Conservation (phyloP, 176 grass and related monocot species). For the Lolium rigidum region DNA sequence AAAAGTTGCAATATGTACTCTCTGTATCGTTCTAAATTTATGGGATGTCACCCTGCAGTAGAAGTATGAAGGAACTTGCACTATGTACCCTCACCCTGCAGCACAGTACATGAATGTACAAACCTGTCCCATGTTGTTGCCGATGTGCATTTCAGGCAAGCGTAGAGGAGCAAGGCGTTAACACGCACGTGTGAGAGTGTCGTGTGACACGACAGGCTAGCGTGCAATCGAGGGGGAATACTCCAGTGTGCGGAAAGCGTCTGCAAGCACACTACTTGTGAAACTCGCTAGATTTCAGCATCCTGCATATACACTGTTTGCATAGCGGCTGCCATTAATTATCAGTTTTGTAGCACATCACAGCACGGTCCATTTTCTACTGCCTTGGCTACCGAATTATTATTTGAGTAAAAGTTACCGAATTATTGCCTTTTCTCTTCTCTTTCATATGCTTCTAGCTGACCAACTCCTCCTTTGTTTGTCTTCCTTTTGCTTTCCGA, state of each 20-base stretch:
- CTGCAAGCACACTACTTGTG: constrained; percentile 8
- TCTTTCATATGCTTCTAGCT: constrained; percentile 6
- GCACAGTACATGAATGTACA: no score
- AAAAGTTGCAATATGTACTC: no score
- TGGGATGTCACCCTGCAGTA: no score
- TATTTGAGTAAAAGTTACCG: not conserved
- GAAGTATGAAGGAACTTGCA: no score
- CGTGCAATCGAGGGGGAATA: not conserved
- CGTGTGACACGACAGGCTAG: constrained; percentile 19
- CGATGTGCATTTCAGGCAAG: not conserved
- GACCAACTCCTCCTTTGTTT: constrained; percentile 22
- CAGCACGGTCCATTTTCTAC: constrained; percentile 25
- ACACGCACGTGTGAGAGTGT: constrained; percentile 29
- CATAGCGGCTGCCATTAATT: constrained; percentile 38
- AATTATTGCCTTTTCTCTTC: constrained; percentile 12
- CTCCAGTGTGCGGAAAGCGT: constrained; percentile 10
- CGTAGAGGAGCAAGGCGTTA: not conserved
- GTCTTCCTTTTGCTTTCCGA: not conserved
- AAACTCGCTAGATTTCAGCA: constrained; percentile 44
- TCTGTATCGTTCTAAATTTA: no score
- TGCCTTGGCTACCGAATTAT: constrained; percentile 32
- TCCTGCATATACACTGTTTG: constrained; percentile 18
- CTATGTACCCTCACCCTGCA: no score
- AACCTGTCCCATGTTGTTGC: not conserved
- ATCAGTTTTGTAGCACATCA: not conserved